Base-by-base conservation (phyloP, 352 stramenopile species). In the Peronospora belbahrii region DNA sequence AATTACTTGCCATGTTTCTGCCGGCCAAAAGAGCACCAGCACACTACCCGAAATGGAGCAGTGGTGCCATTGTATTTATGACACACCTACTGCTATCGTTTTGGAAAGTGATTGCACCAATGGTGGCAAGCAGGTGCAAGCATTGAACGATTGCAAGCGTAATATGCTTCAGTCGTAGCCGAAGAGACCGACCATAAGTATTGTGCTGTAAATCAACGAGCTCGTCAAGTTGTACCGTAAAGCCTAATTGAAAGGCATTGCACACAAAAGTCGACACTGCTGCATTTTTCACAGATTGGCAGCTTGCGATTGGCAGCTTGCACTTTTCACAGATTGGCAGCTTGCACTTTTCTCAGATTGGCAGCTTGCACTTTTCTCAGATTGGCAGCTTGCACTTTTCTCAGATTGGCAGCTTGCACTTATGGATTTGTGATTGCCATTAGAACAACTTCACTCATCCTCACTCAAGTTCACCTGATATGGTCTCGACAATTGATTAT, bases 101-200 rank as follows among this genome's bases (percentile, higher is more conserved):
- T 35, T 45, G 6, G 33, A 42, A n/a, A 39, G 18, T n/a, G 37
- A 23, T 4, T 46, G 37, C 28, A 20, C 11, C 27, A n/a, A n/a
- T 30, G 13, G 38, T 14, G 15, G 35, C 20, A n/a, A 54, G 53
- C 36, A 53, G 52, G 34, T 47, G 43, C 9, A 61, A n/a, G n/a
- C n/a, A n/a, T n/a, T n/a, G 56, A 51, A 31, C 56, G 56, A 39
- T 18, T 42, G 15, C 19, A 38, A 65, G 28, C 9, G 73, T 62
- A 27, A 90, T 85, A 1, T 71, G 69, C 40, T 90, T 85, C 6
- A 90, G 76, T 6, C 87, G 46, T 6, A 85, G 32, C 74, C 74
- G 82, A 76, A 76, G 88, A 18, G n/a, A n/a, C n/a, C n/a, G n/a
- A n/a, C n/a, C 74, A 35, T 61, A 42, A 2, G 20, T 32, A 30